Evolutionary conservation across 2,329 filamentous ascomycete species (phyloP).

Genomic region (Neopestalotiopsis clavispora): DNA sequence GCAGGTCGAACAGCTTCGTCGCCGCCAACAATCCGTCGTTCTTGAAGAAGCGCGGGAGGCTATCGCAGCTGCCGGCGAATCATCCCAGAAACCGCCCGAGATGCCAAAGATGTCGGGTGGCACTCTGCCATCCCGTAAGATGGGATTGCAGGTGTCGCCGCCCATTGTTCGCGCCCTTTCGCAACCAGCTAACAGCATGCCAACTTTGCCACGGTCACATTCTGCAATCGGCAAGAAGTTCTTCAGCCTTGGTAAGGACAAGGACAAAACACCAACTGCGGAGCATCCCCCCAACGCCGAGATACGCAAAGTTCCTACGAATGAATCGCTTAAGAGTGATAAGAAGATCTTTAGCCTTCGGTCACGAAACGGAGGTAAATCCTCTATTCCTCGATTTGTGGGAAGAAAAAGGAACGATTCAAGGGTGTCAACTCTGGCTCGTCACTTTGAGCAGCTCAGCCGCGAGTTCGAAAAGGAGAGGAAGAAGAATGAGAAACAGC

Average conservation of each 20-base stretch:
- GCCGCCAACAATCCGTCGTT: conserved; percentile 47
- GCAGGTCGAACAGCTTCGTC: conserved; percentile 48
- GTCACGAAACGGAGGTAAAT: conserved; percentile 68
- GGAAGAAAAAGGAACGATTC: conserved; percentile 73
- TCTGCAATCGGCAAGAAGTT: conserved; percentile 48
- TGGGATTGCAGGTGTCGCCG: conserved; percentile 52
- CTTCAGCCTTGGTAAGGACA: conserved; percentile 35
- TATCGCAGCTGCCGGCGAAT: conserved; percentile 27
- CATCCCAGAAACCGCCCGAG: conserved; percentile 21
- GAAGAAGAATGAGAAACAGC: conserved; percentile 80
- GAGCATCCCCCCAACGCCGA: conserved; percentile 36
- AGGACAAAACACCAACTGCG: conserved; percentile 27
- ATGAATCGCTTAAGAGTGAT: conserved; percentile 59
- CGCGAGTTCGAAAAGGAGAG: conserved; percentile 96
- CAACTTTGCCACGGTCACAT: conserved; percentile 51
- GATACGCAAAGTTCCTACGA: conserved; percentile 37
- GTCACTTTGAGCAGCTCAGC: conserved; percentile 95
- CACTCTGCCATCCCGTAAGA: conserved; percentile 48
- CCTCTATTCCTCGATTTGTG: conserved; percentile 87
- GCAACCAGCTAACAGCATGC: conserved; percentile 46
- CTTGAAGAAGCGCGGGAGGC: conserved; percentile 34
- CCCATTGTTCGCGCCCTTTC: conserved; percentile 60
- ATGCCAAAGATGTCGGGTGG: conserved; percentile 34
- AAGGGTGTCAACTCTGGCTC: conserved; percentile 88
- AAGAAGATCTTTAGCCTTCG: conserved; percentile 71